Base-by-base conservation (phyloP, 768 basidiomycete species). In the Pleurotus eryngii region DNA sequence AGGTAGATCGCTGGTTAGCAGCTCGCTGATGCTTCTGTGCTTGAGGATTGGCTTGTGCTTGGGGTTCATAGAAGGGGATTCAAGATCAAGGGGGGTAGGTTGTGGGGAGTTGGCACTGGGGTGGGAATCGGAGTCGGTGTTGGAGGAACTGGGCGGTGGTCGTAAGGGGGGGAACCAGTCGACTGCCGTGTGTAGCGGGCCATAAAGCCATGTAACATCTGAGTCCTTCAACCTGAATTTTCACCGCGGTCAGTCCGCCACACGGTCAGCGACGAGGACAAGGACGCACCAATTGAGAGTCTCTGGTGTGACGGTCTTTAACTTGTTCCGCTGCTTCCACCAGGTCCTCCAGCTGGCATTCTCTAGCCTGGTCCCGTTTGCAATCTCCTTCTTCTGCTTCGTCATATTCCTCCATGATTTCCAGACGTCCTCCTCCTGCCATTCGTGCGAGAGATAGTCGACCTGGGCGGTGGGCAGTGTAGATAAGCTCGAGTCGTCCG, bases 361-460 rank as follows among this genome's bases (percentile, higher is more conserved):
- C 79, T 99, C 97, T 57, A 99, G 83, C 49, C 96, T 79, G 48
- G 89, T 80, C 47, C 96, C 96, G 69, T 99, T 98, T 5, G 92
- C 85, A 67, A 99, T 97, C 74, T 94, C 96, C 69, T 96, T 90
- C 84, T 98, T 99, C 79, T 95, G 93, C 56, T 92, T 82, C 47
- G 96, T 98, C 94, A 98, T 98, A 69, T 87, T 92, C 62, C 95
- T 81, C 96, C 96, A 99, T n/a, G 89, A 91, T 56, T 90, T 86
- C 93, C 94, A 97, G 9, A 98, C 92, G 71, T 99, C 96, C 72
- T 98, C 96, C 72, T 99, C 96, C 63, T 86, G 80, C 96, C 96
- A 99, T 55, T 97, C 84, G 71, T 98, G 95, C 40, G 91, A 95
- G 64, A 99, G 88, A 73, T 99, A 99, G 82, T 99, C 96, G 67